Conservation (phyloP, 495 filamentous ascomycete species). For the Penicillium flavigenum region DNA sequence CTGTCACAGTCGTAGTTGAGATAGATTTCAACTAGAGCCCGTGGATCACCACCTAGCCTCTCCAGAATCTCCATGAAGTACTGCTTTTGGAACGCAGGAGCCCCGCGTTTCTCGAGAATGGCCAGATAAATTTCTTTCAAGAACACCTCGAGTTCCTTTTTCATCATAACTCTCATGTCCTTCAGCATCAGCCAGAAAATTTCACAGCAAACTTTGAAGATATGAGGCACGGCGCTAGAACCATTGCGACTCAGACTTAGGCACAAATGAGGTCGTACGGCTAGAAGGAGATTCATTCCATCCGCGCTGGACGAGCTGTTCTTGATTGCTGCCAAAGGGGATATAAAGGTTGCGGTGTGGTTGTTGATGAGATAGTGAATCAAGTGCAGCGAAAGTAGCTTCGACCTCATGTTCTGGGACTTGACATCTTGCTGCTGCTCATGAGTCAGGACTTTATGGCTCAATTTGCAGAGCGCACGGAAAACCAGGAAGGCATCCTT, state of each 20-base stretch:
- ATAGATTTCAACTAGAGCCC: conserved; percentile 91
- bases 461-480: conserved; percentile 94
- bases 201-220: conserved; percentile 95
- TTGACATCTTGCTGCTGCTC: conserved; percentile 92
- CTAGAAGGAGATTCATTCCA: conserved; percentile 87
- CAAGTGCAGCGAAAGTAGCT: conserved; percentile 89
- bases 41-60: conserved; percentile 77
- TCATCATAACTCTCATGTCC: conserved; percentile 89
- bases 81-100: conserved; percentile 85
- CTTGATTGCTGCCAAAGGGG: conserved; percentile 82
- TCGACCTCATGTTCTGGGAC: conserved; percentile 94
- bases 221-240: conserved; percentile 81
- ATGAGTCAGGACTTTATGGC: conserved; percentile 80
- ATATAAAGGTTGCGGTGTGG: conserved; percentile 81
- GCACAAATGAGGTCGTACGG: conserved; percentile 93
- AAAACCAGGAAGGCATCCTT: conserved; percentile 97
- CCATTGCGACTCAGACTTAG: conserved; percentile 92
- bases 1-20: conserved; percentile 98
- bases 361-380: conserved; percentile 94
- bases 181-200: conserved; percentile 98
- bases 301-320: conserved; percentile 84
- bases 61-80: conserved; percentile 86
- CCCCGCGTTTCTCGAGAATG: conserved; percentile 82
- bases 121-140: conserved; percentile 96
- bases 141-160: conserved; percentile 99